phyloP scores from a whole-genome alignment of 2,329 filamentous ascomycete genomes.

The Claviceps capensis region DNA sequence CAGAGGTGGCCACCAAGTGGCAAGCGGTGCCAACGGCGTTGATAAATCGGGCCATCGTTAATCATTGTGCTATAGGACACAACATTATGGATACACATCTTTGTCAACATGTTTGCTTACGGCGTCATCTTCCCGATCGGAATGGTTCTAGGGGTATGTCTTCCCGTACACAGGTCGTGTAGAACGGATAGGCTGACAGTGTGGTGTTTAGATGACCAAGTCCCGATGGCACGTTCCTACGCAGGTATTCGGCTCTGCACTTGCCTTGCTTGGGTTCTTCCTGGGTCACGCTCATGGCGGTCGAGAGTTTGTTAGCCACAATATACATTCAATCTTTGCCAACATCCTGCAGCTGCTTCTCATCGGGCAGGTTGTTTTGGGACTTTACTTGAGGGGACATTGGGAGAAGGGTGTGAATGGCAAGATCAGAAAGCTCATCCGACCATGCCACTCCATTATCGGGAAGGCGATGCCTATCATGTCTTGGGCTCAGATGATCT shows the following conservation, averaged over 20 bases:
- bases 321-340: conserved; percentile 73
- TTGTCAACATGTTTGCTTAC: conserved; percentile 75
- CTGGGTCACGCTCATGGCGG: conserved; percentile 85
- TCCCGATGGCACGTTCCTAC: conserved; percentile 90
- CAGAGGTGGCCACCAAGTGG: background rate
- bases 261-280: conserved; percentile 77
- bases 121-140: conserved; percentile 86
- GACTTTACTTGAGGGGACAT: conserved; percentile 80
- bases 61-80: conserved; percentile 43
- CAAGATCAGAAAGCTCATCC: conserved; percentile 57
- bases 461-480: conserved; percentile 80
- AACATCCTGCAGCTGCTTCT: conserved; percentile 70
- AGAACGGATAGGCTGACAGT: background rate
- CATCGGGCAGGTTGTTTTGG: conserved; percentile 61
- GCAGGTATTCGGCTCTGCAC: conserved; percentile 58
- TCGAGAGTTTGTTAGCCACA: conserved; percentile 61
- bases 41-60: conserved; percentile 12
- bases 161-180: background rate
- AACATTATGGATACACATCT: conserved; percentile 86
- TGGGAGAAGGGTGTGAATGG: conserved; percentile 74
- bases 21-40: background rate
- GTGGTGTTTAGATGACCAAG: conserved; percentile 54
- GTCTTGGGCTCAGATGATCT: conserved; percentile 87
- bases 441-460: conserved; percentile 62
- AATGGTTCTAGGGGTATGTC: conserved; percentile 85